Evolutionary conservation across 1,284 basidiomycete genomes (phyloP).

Genomic region (Marasmius oreades): DNA sequence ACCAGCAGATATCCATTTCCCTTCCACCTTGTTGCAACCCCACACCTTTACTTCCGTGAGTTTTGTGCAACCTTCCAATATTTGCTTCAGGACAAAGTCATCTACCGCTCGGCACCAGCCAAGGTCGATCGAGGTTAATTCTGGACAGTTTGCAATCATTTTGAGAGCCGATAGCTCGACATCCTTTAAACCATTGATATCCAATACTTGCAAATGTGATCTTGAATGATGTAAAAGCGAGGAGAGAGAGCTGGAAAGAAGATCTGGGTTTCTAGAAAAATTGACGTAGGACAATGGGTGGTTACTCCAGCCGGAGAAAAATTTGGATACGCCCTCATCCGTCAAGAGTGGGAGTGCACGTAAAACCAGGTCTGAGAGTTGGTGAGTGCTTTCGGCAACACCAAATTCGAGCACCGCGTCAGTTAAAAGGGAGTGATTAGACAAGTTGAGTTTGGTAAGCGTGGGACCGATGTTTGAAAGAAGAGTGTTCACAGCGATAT

Average conservation of each 20-base stretch:
- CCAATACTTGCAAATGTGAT: constrained; percentile 54
- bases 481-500: constrained; percentile 56
- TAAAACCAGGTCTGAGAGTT: constrained; percentile 57
- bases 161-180: constrained; percentile 56
- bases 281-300: constrained; percentile 50
- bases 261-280: constrained; percentile 58
- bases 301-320: constrained; percentile 57
- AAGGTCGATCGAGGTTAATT: constrained; percentile 69
- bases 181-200: constrained; percentile 77
- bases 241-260: constrained; percentile 56
- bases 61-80: constrained; percentile 48
- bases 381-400: constrained; percentile 49
- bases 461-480: constrained; percentile 47
- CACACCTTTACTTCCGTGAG: constrained; percentile 63
- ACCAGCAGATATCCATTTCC: constrained; percentile 37
- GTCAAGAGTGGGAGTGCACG: constrained; percentile 61
- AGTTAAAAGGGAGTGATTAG: constrained; percentile 58
- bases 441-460: constrained; percentile 58
- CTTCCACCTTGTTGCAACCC: constrained; percentile 68
- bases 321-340: constrained; percentile 61
- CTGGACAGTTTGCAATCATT: constrained; percentile 45
- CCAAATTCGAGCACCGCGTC: constrained; percentile 66
- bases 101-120: constrained; percentile 87
- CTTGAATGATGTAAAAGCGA: constrained; percentile 76
- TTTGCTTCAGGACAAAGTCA: constrained; percentile 75